phyloP scores from a whole-genome alignment of 2,329 filamentous ascomycete genomes.

The Cryphonectria naterciae region DNA sequence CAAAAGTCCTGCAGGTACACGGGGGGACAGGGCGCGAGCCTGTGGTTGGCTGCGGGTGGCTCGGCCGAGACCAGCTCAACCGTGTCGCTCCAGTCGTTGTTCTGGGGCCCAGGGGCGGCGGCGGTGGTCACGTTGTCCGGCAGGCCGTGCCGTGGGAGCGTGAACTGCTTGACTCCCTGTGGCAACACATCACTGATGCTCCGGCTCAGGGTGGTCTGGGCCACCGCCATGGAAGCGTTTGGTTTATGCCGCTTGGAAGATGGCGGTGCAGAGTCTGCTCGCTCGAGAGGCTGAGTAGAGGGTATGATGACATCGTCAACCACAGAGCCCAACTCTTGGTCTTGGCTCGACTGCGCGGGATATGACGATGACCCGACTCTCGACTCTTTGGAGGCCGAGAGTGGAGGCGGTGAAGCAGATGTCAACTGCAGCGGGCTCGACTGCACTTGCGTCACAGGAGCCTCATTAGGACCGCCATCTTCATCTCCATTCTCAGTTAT shows the following conservation, averaged over 20 bases:
- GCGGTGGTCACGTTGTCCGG: neutral
- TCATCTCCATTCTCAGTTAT: too few relatives aligned
- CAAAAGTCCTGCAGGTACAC: constrained; percentile 57
- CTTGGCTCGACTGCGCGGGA: neutral
- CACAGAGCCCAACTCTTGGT: neutral
- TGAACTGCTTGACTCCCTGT: neutral
- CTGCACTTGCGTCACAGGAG: constrained; percentile 8
- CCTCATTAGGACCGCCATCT: neutral
- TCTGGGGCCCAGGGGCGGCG: neutral
- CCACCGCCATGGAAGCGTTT: constrained; percentile 25
- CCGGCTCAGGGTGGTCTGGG: constrained; percentile 35
- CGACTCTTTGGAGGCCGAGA: too few relatives aligned
- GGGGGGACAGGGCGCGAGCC: constrained; percentile 48
- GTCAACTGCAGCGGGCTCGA: constrained; percentile 7
- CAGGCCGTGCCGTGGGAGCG: constrained; percentile 31
- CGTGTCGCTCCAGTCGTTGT: constrained; percentile 16
- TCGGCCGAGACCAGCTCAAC: constrained; percentile 34
- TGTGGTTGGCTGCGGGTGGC: constrained; percentile 51
- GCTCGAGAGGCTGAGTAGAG: constrained; percentile 20
- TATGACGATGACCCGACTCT: neutral
- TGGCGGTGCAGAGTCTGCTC: constrained; percentile 42
- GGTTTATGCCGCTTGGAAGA: constrained; percentile 35
- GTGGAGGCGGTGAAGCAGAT: neutral
- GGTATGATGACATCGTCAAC: neutral
- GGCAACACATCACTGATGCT: constrained; percentile 39